Evolutionary conservation across 805 yeast species (phyloP), one percentile per base, ranked within the genome.

Genomic region (Wilhelminamyces savonicus): DNA sequence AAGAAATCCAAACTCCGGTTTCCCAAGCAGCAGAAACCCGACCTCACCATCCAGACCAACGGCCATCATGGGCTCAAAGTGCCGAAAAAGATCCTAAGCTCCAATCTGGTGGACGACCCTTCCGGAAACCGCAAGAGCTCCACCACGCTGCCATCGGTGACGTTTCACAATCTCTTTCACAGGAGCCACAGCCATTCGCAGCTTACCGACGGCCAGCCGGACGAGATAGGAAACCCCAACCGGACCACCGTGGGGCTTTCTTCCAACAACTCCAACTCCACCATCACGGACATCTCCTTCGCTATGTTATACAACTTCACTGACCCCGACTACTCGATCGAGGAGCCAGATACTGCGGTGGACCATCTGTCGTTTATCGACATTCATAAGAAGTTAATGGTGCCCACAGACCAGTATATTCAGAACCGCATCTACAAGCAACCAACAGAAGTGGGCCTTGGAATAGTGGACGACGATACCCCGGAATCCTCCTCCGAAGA

Each of bases 341-440:
- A 56, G 11, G 54, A 48, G 10, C 15, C 26, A 5, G 62, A 52
- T 2, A 36, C 34, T 21, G 18, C 32, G 5, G 24, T 29, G 3
- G 56, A 54, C 7, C 54, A 49, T 30, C 28, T 41, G 0, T 32
- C 48, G 3, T 33, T 54, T n/a, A 25, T 31, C 16, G 59, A 54
- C 20, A 41, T 54, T 6, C 61, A 52, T 23, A 55, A 46, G 29
- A 57, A 54, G 36, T 27, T 57, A 17, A 37, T 56, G 40, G 30
- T 50, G 7, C 65, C 65, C 4, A 56, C 62, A 1, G 65, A 59
- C 30, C 65, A 57, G 36, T 59, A 43, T 28, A 28, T 59, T 10
- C 55, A 39, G 32, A 41, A 35, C 18, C 50, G 44, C 27, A 13
- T 27, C 12, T 48, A 47, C 24, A 43, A 43, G 24, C 25, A 35